phyloP scores from a whole-genome alignment of 2,329 filamentous ascomycete species.

The Zymoseptoria tritici region DNA sequence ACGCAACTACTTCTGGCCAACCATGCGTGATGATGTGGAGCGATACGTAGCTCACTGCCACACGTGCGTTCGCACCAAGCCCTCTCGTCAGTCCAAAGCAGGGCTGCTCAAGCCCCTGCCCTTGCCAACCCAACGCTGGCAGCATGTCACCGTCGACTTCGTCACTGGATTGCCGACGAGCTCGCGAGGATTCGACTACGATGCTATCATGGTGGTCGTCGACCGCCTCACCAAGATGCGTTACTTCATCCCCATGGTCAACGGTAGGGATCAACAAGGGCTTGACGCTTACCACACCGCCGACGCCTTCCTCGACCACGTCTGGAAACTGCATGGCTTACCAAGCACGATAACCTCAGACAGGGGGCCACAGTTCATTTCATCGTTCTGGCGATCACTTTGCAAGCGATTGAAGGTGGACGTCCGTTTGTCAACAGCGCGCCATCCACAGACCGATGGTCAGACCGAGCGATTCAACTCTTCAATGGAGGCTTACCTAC shows the following conservation, averaged over 20 bases:
- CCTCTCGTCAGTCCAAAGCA: neutral
- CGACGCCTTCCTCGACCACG: slow-evolving; percentile 7
- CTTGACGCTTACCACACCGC: slow-evolving; percentile 1
- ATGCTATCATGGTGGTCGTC: slow-evolving; percentile 16
- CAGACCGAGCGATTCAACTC: slow-evolving; percentile 1
- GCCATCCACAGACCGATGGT: neutral
- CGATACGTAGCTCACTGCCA: slow-evolving; percentile 1
- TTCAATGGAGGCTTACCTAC: neutral
- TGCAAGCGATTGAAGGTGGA: neutral
- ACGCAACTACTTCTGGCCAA: slow-evolving; percentile 1
- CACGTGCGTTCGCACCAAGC: slow-evolving; percentile 1
- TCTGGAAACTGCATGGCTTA: slow-evolving; percentile 10
- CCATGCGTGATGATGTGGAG: neutral
- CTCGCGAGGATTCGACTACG: slow-evolving; percentile 1
- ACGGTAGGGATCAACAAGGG: neutral
- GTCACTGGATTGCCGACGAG: neutral
- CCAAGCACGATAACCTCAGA: slow-evolving; percentile 9
- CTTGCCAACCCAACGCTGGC: too few relatives aligned
- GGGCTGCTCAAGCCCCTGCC: neutral
- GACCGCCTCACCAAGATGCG: slow-evolving; percentile 16
- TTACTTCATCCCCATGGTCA: slow-evolving; percentile 6
- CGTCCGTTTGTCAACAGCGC: neutral
- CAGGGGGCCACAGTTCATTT: slow-evolving; percentile 12
- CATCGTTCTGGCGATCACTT: slow-evolving; percentile 8
- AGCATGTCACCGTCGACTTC: too few relatives aligned